phyloP scores from a whole-genome alignment of 768 basidiomycete genomes.

The Mycena epipterygia region DNA sequence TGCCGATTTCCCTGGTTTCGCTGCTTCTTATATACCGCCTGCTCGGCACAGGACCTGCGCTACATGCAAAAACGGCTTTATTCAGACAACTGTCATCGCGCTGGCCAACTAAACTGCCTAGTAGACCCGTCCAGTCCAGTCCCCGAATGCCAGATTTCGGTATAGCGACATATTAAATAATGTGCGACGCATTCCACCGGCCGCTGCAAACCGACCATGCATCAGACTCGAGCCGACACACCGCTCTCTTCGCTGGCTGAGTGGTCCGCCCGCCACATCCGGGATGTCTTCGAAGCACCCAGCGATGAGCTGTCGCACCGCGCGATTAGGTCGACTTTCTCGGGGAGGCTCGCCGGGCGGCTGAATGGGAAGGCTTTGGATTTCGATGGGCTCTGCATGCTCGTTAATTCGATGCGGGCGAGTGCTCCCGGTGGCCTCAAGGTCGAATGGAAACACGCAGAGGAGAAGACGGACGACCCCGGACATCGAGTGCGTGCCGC shows the following conservation, averaged over 20 bases:
- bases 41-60: neutral
- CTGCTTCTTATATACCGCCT: neutral
- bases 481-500: constrained; percentile 59
- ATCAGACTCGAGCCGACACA: neutral
- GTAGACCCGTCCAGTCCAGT: neutral
- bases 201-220: neutral
- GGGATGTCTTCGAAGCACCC: constrained; percentile 63
- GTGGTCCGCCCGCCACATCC: constrained; percentile 66
- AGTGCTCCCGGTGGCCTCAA: constrained; percentile 54
- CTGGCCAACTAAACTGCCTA: neutral
- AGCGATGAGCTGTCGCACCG: constrained; percentile 57
- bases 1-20: neutral
- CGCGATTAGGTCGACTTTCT: constrained; percentile 63
- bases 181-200: neutral
- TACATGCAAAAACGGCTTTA: neutral
- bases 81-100: neutral
- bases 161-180: neutral
- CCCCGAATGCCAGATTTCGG: neutral
- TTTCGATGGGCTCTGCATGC: constrained; percentile 54
- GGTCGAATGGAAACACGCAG: constrained; percentile 63
- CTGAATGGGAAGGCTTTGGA: constrained; percentile 60
- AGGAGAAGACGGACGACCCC: constrained; percentile 58
- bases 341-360: constrained; percentile 53
- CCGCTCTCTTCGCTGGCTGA: constrained; percentile 57
- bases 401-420: constrained; percentile 59